phyloP scores from a whole-genome alignment of 1,284 basidiomycete genomes.

The Hymenochaete sp. region DNA sequence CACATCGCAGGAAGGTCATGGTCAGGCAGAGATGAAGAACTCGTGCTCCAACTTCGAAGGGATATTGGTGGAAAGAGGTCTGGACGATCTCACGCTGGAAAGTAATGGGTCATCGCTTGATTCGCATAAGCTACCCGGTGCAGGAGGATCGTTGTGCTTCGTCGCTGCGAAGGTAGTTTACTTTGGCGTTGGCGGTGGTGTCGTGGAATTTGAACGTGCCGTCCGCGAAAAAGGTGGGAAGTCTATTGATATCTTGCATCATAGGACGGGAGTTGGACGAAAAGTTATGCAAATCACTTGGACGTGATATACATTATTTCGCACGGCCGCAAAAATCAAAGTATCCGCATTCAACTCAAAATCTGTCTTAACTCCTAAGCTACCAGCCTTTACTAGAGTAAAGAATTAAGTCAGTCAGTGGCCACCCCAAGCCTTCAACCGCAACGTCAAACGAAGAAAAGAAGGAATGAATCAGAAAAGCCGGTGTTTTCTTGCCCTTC shows the following conservation, averaged over 20 bases:
- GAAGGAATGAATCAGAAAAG: conserved; percentile 49
- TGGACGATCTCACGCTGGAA: background rate
- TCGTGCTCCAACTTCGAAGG: too few species aligned
- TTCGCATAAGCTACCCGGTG: too few species aligned
- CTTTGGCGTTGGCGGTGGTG: conserved; percentile 92
- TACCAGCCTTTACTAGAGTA: too few species aligned
- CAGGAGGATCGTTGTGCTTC: conserved; percentile 38
- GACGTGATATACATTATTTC: conserved; percentile 21
- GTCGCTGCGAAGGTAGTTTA: conserved; percentile 89
- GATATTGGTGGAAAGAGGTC: background rate
- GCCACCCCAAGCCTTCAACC: too few species aligned
- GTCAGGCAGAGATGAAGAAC: too few species aligned
- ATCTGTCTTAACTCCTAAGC: too few species aligned
- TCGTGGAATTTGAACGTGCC: conserved; percentile 60
- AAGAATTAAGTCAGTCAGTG: background rate
- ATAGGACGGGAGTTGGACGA: conserved; percentile 54
- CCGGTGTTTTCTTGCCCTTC: conserved; percentile 58
- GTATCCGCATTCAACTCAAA: background rate
- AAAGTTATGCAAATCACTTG: conserved; percentile 55
- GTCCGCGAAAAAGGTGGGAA: conserved; percentile 37
- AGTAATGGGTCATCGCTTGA: background rate
- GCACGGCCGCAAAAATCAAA: background rate
- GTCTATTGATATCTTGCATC: conserved; percentile 47
- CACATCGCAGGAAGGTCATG: background rate
- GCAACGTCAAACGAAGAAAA: background rate